These are phyloP conservation scores for Maudiozyma pseudohumilis DNA, from an alignment of 805 yeast genomes.

Conservation along the genomic window DNA sequence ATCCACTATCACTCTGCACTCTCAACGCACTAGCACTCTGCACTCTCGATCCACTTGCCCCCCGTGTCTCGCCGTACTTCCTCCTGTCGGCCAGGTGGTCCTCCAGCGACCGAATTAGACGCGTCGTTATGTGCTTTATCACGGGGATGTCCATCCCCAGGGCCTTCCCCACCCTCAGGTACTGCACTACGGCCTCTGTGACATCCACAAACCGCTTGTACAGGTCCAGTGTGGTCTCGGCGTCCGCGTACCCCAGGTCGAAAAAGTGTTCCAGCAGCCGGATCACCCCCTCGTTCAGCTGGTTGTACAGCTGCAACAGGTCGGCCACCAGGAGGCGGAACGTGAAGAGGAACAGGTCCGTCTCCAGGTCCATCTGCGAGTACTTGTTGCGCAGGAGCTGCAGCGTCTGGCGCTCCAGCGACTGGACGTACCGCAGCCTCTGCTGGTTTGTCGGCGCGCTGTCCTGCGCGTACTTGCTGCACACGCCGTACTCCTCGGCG, in stretches of 20 bases:
- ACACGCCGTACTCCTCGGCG: slow-evolving; percentile 48
- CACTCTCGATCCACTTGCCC: neutral
- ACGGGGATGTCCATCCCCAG: slow-evolving; percentile 91
- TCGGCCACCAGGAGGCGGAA: slow-evolving; percentile 84
- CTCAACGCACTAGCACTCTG: neutral
- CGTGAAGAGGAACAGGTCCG: slow-evolving; percentile 67
- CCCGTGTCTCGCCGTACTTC: slow-evolving; percentile 34
- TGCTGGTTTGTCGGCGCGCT: neutral
- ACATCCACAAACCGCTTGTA: slow-evolving; percentile 78
- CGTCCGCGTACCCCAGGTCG: slow-evolving; percentile 79
- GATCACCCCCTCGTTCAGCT: slow-evolving; percentile 89
- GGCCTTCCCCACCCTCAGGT: slow-evolving; percentile 81
- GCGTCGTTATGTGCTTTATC: slow-evolving; percentile 94
- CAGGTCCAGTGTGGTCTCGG: slow-evolving; percentile 72
- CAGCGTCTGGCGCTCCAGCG: slow-evolving; percentile 72
- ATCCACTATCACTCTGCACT: neutral
- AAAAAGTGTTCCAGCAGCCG: slow-evolving; percentile 88
- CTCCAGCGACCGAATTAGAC: slow-evolving; percentile 73
- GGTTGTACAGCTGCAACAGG: slow-evolving; percentile 72
- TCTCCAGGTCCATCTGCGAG: slow-evolving; percentile 69
- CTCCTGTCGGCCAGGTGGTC: slow-evolving; percentile 69
- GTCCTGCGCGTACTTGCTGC: neutral
- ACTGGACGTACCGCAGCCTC: slow-evolving; percentile 58
- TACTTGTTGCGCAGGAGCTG: slow-evolving; percentile 66
- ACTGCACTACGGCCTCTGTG: slow-evolving; percentile 80